Conservation (phyloP, 352 stramenopile genomes). For the Phytophthora kernoviae region DNA sequence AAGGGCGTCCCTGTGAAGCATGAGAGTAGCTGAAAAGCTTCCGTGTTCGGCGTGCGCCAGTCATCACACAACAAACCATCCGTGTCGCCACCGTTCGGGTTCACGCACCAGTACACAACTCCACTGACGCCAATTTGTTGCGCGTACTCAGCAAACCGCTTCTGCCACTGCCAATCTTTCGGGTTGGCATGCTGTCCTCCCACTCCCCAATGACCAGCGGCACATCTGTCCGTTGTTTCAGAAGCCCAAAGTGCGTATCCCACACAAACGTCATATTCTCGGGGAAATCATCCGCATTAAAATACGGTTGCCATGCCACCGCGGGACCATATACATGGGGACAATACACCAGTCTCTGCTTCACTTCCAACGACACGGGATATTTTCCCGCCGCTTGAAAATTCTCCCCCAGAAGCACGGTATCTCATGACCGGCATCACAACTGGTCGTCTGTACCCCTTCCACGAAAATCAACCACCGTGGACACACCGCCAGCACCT, state of each 20-base stretch:
- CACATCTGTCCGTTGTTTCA: slow-evolving; percentile 32
- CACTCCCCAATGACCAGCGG: slow-evolving; percentile 68
- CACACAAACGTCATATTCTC: slow-evolving; percentile 60
- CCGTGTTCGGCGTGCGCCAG: slow-evolving; percentile 52
- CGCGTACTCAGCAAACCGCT: slow-evolving; percentile 48
- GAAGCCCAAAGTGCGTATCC: slow-evolving; percentile 61
- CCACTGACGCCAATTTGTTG: slow-evolving; percentile 44
- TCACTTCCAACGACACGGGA: slow-evolving; percentile 34
- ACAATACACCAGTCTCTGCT: slow-evolving; percentile 54
- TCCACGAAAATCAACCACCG: slow-evolving; percentile 64
- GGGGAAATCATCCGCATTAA: slow-evolving; percentile 40
- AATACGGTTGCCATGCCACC: slow-evolving; percentile 52
- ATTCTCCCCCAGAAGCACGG: slow-evolving; percentile 66
- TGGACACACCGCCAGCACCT: slow-evolving; percentile 34
- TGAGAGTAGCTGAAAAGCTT: slow-evolving; percentile 55
- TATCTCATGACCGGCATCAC: slow-evolving; percentile 26
- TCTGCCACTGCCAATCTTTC: slow-evolving; percentile 56
- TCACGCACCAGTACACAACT: slow-evolving; percentile 71
- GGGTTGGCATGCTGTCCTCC: slow-evolving; percentile 43
- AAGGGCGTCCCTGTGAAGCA: slow-evolving; percentile 43
- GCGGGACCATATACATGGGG: slow-evolving; percentile 57
- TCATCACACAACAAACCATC: slow-evolving; percentile 60
- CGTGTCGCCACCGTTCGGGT: slow-evolving; percentile 66
- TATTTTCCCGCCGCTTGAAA: slow-evolving; percentile 31
- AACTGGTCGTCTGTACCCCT: slow-evolving; percentile 46